Conservation (phyloP, 2,329 filamentous ascomycete genomes). For the Xylariaceae sp. region DNA sequence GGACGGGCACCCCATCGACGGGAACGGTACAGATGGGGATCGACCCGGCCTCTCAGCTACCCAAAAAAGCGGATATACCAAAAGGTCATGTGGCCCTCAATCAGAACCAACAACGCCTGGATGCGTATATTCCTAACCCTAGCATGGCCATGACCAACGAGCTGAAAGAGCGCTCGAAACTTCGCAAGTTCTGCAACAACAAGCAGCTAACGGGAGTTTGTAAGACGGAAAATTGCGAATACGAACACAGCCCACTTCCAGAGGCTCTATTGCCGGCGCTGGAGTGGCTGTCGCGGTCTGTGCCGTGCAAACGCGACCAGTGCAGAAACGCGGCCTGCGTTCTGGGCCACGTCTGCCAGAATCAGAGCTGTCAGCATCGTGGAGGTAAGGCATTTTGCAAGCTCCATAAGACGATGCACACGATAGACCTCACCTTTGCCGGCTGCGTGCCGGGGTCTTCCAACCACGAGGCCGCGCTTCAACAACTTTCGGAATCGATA, state of each 20-base stretch:
- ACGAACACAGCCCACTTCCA: conserved; percentile 20
- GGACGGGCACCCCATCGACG: too few species aligned
- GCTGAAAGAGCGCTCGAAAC: conserved; percentile 16
- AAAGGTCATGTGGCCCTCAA: conserved; percentile 22
- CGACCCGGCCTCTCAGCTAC: conserved; percentile 9
- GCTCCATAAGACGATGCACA: conserved; percentile 14
- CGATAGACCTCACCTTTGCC: conserved; percentile 8
- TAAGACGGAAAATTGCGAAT: conserved; percentile 19
- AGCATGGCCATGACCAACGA: conserved; percentile 8
- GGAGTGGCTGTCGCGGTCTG: conserved; percentile 20
- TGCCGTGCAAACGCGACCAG: conserved; percentile 21
- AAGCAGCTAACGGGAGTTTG: conserved; percentile 19
- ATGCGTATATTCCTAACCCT: conserved; percentile 18
- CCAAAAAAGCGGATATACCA: conserved; percentile 19
- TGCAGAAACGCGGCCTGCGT: conserved; percentile 20
- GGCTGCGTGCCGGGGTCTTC: not conserved
- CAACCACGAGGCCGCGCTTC: too few species aligned
- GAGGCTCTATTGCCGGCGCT: conserved; percentile 19
- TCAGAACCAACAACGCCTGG: conserved; percentile 19
- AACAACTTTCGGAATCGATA: not conserved
- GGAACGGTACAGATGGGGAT: not conserved
- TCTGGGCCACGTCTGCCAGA: conserved; percentile 26
- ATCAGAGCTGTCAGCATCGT: conserved; percentile 22
- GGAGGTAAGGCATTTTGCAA: conserved; percentile 24
- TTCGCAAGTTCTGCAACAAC: conserved; percentile 21